Conservation (phyloP, 495 filamentous ascomycete species). For the Aspergillus taichungensis region DNA sequence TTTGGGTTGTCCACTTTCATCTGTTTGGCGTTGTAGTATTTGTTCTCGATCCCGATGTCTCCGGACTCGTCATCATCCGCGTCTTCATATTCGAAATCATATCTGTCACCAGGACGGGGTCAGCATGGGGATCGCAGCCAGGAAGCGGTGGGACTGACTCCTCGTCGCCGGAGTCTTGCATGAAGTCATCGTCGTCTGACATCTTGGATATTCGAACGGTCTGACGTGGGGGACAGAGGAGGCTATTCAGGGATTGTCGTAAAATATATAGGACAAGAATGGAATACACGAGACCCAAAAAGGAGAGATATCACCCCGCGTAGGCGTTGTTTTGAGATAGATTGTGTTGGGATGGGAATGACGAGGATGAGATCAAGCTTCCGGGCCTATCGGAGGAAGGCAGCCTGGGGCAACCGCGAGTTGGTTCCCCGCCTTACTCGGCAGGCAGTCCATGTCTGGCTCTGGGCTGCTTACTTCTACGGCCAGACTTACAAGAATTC, state of each 20-base stretch:
- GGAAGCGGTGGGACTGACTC: constrained; percentile 36
- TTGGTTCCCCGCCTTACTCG: constrained; percentile 9
- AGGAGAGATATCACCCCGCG: neutral
- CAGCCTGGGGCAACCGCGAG: constrained; percentile 1
- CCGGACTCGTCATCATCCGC: constrained; percentile 80
- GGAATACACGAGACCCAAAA: neutral
- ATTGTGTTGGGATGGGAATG: neutral
- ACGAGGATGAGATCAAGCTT: constrained; percentile 1
- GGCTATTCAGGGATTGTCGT: neutral
- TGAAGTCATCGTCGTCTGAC: constrained; percentile 97
- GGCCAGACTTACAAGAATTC: too few relatives aligned
- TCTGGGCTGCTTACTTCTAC: neutral
- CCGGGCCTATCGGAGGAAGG: constrained; percentile 12
- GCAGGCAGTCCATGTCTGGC: neutral
- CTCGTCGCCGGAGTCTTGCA: constrained; percentile 95
- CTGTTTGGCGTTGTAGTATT: constrained; percentile 99
- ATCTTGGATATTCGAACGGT: constrained; percentile 35
- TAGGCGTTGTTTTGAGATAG: neutral
- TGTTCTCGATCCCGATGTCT: constrained; percentile 95
- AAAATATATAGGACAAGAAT: too few relatives aligned
- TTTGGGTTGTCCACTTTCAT: constrained; percentile 81
- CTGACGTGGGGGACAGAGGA: neutral
- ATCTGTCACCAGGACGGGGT: constrained; percentile 39
- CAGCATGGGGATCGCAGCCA: constrained; percentile 4
- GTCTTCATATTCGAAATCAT: constrained; percentile 95